Base-by-base conservation (phyloP, 1,284 basidiomycete species). In the Ceratobasidium sp. region DNA sequence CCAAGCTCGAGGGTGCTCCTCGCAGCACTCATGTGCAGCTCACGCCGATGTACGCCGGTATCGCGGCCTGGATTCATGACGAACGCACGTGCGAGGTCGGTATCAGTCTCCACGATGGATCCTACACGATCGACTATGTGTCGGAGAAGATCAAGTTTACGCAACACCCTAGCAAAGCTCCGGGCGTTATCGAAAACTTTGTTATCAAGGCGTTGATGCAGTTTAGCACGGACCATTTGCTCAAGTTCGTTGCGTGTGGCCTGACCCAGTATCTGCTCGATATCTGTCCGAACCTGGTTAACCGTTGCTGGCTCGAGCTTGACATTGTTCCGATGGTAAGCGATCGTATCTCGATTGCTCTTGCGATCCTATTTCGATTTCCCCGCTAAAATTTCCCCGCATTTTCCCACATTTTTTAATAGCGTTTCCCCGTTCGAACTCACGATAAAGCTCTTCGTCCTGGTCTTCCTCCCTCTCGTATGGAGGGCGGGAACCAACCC, bases 1-100 rank as follows among this genome's bases (percentile, higher is more conserved):
- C 85, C 39, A 37, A 49, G 37, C 11, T 33, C 17, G 39, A n/a
- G 60, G 66, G 58, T 51, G 69, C 75, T 76, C 80, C 77, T 47
- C 76, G 77, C 54, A 68, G 69, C 75, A 61, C 61, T 66, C 78
- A 80, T 71, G 77, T 80, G 80, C 79, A 78, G 81, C 69, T 78
- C 37, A 82, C 93, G 92, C 91, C 92, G 26, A 93, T 94, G 92
- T 94, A 92, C 92, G 91, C 90, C 77, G 92, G 92, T 82, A 87
- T 93, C 71, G 90, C 92, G 8, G 91, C 91, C 60, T 85, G 84
- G 58, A 82, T 89, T 80, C 87, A 89, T 81, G 90, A 89, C 82
- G 88, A 88, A 73, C 86, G 85, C 71, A 84, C 87, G 66, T 90
- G 87, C 77, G 92, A 93, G 83, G 84, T 94, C 82, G 90, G 91